Conservation (phyloP, 2,329 filamentous ascomycete species). For the Fusarium tanahbumbuense region DNA sequence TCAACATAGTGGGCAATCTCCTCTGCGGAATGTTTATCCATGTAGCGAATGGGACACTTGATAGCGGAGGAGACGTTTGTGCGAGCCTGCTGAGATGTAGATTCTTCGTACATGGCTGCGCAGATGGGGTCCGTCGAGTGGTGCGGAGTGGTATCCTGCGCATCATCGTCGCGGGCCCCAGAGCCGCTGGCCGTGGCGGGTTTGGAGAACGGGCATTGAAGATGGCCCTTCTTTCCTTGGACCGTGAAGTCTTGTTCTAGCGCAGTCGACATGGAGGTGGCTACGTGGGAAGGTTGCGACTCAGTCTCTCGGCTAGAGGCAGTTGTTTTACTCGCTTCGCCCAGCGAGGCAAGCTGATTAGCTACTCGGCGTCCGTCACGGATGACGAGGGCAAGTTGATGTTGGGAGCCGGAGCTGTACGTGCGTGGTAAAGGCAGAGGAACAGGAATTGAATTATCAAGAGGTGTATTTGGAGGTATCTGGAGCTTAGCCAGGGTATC, state of each 20-base stretch:
- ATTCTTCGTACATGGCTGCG: constrained; percentile 72
- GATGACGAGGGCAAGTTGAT: constrained; percentile 72
- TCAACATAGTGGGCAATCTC: constrained; percentile 95
- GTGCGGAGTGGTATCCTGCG: constrained; percentile 58
- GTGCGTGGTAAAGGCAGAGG: constrained; percentile 67
- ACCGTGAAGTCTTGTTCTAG: constrained; percentile 94
- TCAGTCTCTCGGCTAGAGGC: constrained; percentile 61
- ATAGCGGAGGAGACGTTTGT: constrained; percentile 63
- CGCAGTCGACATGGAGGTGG: constrained; percentile 71
- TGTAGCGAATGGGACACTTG: constrained; percentile 91
- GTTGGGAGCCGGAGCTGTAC: constrained; percentile 54
- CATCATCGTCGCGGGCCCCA: constrained; percentile 44
- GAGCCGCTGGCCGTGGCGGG: constrained; percentile 49
- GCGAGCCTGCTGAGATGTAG: constrained; percentile 62
- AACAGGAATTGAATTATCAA: constrained; percentile 63
- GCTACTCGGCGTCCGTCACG: constrained; percentile 72
- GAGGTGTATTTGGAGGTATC: constrained; percentile 65
- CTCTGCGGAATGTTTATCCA: constrained; percentile 92
- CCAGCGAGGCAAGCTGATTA: constrained; percentile 61
- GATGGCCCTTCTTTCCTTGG: constrained; percentile 79
- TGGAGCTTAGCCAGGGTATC: constrained; percentile 75
- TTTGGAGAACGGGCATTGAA: constrained; percentile 83
- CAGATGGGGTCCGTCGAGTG: constrained; percentile 70
- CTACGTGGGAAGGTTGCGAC: constrained; percentile 58
- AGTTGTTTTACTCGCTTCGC: constrained; percentile 63